phyloP scores from a whole-genome alignment of 352 stramenopile species.

The Aphanomyces stellatus region DNA sequence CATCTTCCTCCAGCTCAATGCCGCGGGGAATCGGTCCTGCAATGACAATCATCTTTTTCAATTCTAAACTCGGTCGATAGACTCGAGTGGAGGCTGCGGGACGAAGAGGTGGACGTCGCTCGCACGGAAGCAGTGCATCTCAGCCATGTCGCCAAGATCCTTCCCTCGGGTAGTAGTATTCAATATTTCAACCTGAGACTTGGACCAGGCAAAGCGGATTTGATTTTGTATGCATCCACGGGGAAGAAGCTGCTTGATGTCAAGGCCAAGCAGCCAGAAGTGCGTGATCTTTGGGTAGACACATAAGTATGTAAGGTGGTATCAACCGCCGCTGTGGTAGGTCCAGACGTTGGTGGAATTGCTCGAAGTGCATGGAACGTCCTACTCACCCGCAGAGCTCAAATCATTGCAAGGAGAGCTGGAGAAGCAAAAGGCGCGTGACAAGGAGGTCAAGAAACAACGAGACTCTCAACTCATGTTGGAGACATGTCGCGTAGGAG shows the following conservation, averaged over 20 bases:
- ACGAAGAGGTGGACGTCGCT: not conserved
- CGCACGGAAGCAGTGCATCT: not conserved
- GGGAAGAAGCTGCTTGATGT: conserved; percentile 10
- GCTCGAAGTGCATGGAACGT: not conserved
- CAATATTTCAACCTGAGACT: not conserved
- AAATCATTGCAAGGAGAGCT: not conserved
- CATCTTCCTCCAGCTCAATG: not conserved
- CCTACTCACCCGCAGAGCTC: not conserved
- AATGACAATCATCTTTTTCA: not conserved
- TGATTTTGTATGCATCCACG: not conserved
- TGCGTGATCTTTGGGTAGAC: conserved; percentile 16
- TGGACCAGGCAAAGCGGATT: not conserved
- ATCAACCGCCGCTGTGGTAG: not conserved
- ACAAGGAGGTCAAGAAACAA: conserved; percentile 5
- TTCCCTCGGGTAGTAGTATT: not conserved
- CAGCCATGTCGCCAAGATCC: not conserved
- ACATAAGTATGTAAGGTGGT: not conserved
- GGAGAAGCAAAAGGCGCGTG: conserved; percentile 8
- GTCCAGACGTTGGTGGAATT: conserved; percentile 12
- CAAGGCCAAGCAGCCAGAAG: not conserved
- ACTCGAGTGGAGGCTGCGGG: not conserved
- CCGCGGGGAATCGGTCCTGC: not conserved
- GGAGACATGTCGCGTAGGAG: not conserved
- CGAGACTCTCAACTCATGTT: not conserved
- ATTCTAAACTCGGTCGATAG: not conserved